These are phyloP conservation scores for Amphicarpaea edgeworthii DNA, from an alignment of 306 rosid species.

Conservation along the genomic window DNA sequence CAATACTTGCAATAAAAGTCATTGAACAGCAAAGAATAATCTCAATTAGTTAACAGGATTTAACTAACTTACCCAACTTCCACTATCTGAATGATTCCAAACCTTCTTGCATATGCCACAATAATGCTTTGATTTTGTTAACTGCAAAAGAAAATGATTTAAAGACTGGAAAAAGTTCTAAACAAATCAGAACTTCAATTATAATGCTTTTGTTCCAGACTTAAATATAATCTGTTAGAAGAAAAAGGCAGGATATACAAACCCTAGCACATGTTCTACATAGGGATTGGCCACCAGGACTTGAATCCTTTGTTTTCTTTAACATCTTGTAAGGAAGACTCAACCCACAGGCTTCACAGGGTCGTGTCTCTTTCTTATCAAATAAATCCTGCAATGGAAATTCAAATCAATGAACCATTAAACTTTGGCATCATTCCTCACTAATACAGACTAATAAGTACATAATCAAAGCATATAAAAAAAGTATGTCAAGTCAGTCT, in stretches of 20 bases:
- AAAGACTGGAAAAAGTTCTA: constrained; percentile 38
- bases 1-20: constrained; percentile 24
- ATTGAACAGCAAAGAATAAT: constrained; percentile 23
- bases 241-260: constrained; percentile 52
- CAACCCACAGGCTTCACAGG: constrained; percentile 89
- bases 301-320: constrained; percentile 64
- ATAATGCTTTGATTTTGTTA: constrained; percentile 83
- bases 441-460: constrained; percentile 11
- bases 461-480: constrained; percentile 29
- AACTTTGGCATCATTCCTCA: constrained; percentile 2
- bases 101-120: constrained; percentile 99
- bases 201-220: constrained; percentile 33
- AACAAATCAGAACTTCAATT: constrained; percentile 38
- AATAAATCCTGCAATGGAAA: constrained; percentile 61
- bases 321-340: constrained; percentile 64
- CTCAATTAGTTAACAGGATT: constrained; percentile 30
- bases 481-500: constrained; percentile 11
- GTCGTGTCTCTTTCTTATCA: constrained; percentile 61
- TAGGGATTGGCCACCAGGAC: constrained; percentile 65
- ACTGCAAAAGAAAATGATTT: constrained; percentile 57
- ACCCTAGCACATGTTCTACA: constrained; percentile 95
- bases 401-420: constrained; percentile 42
- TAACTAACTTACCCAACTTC: constrained; percentile 90
- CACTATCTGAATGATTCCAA: constrained; percentile 94
- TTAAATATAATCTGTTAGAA: constrained; percentile 30